Percentiles rank a stretch among this genome's conserved stretches.
These are phyloP conservation scores for Boletus edulis DNA, from an alignment of 768 basidiomycete species.

Conservation along the genomic window DNA sequence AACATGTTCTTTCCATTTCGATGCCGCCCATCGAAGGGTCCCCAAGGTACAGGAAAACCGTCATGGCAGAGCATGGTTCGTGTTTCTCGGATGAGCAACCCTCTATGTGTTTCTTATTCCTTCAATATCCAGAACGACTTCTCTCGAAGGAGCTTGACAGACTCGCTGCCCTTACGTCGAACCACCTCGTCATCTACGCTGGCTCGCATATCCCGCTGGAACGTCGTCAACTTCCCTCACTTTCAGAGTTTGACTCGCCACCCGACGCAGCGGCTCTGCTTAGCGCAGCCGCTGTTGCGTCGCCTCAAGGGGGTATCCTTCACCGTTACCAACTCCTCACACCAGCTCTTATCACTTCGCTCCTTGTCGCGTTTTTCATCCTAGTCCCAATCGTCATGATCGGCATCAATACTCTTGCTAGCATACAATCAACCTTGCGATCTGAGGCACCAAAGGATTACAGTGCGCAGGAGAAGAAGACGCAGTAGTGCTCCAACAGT, in stretches of 20 bases:
- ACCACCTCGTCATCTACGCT: slow-evolving; percentile 65
- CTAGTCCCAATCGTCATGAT: slow-evolving; percentile 64
- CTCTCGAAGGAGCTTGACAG: slow-evolving; percentile 49
- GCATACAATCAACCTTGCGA: slow-evolving; percentile 69
- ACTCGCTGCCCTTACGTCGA: slow-evolving; percentile 49
- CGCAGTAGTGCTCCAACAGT: slow-evolving; percentile 59
- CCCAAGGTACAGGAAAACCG: slow-evolving; percentile 43
- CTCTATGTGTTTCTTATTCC: slow-evolving; percentile 1
- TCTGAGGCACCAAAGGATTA: slow-evolving; percentile 65
- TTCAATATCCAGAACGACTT: slow-evolving; percentile 35
- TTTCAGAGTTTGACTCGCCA: slow-evolving; percentile 29
- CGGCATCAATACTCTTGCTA: slow-evolving; percentile 64
- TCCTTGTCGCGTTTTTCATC: slow-evolving; percentile 65
- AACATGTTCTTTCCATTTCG: slow-evolving; percentile 55
- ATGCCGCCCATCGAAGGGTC: slow-evolving; percentile 49
- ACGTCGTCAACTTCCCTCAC: slow-evolving; percentile 40
- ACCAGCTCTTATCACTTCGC: slow-evolving; percentile 63
- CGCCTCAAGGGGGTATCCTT: slow-evolving; percentile 57
- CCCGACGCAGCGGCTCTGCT: slow-evolving; percentile 15
- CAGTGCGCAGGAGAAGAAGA: slow-evolving; percentile 72
- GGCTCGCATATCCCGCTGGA: slow-evolving; percentile 45
- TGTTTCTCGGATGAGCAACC: background rate
- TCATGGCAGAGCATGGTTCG: slow-evolving; percentile 57
- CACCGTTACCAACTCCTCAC: slow-evolving; percentile 76
- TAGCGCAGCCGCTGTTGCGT: slow-evolving; percentile 32